Evolutionary conservation across 108 stramenopile species (phyloP).

Genomic region (Discostella stelligeroides): DNA sequence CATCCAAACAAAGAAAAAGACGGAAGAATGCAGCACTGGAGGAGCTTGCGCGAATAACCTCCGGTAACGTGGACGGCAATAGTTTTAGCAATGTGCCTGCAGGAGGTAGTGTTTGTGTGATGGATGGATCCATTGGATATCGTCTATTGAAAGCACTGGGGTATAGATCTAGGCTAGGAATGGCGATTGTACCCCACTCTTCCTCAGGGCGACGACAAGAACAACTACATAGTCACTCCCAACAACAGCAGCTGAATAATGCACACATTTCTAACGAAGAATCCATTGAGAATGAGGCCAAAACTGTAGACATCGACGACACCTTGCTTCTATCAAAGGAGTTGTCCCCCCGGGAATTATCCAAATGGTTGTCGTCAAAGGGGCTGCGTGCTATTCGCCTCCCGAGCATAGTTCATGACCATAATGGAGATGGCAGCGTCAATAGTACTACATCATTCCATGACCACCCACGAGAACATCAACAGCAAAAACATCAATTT

Average conservation of each 20-base stretch:
- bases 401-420: conserved; percentile 13
- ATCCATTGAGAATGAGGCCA: not conserved
- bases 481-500: not conserved
- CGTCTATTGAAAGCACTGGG: conserved; percentile 66
- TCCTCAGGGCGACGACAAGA: not conserved
- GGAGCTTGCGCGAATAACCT: conserved; percentile 33
- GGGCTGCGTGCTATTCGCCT: conserved; percentile 36
- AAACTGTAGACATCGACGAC: too few species aligned
- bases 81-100: not conserved
- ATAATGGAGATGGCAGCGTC: conserved; percentile 1
- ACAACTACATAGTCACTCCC: not conserved
- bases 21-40: conserved; percentile 34
- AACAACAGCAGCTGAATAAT: not conserved
- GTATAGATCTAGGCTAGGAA: conserved; percentile 59
- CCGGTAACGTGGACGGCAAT: not conserved
- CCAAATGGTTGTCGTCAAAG: conserved; percentile 29
- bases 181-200: conserved; percentile 50
- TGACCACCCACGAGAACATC: too few species aligned
- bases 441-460: too few species aligned
- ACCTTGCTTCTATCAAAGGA: too few species aligned
- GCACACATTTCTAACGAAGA: too few species aligned
- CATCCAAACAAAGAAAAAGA: not conserved
- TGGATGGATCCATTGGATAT: conserved; percentile 51
- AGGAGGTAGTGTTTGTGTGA: not conserved
- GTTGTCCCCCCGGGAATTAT: too few species aligned